phyloP scores from a whole-genome alignment of 352 stramenopile genomes.

The Pythium coloratum region DNA sequence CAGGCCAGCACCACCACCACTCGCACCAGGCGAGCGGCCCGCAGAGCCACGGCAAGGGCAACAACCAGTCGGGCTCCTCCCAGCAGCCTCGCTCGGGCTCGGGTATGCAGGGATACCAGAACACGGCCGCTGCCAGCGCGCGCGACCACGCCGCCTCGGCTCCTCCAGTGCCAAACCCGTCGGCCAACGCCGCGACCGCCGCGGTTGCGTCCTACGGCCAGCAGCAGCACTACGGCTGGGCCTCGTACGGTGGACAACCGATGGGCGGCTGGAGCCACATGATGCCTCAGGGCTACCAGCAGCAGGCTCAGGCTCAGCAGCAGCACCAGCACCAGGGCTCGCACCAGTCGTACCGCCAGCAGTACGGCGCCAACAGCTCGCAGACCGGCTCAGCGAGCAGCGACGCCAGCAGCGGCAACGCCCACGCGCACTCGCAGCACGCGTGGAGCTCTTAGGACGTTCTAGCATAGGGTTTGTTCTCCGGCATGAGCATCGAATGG shows the following conservation, averaged over 20 bases:
- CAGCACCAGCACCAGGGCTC: conserved; percentile 47
- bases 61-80: conserved; percentile 35
- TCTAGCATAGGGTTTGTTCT: conserved; percentile 8
- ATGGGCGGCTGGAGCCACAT: conserved; percentile 81
- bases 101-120: conserved; percentile 61
- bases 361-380: conserved; percentile 63
- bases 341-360: conserved; percentile 72
- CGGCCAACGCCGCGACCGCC: conserved; percentile 32
- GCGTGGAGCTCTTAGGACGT: conserved; percentile 74
- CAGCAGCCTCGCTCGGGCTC: conserved; percentile 67
- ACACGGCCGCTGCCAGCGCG: conserved; percentile 28
- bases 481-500: conserved; percentile 7
- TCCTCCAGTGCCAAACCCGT: conserved; percentile 55
- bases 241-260: conserved; percentile 72
- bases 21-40: conserved; percentile 44
- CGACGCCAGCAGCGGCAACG: conserved; percentile 51
- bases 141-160: conserved; percentile 61
- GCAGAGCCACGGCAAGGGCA: conserved; percentile 69
- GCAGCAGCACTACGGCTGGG: conserved; percentile 71
- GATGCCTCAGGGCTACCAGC: conserved; percentile 82
- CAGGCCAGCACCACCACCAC: conserved; percentile 42
- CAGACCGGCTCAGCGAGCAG: conserved; percentile 39
- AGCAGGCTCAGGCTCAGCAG: conserved; percentile 60
- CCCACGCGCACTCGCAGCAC: conserved; percentile 35
- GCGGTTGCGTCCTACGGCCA: conserved; percentile 53